A percentile compares a stretch with the other conserved stretches of the same genome.
Conservation (phyloP, 2,329 filamentous ascomycete species). For the Talaromyces marneffei region DNA sequence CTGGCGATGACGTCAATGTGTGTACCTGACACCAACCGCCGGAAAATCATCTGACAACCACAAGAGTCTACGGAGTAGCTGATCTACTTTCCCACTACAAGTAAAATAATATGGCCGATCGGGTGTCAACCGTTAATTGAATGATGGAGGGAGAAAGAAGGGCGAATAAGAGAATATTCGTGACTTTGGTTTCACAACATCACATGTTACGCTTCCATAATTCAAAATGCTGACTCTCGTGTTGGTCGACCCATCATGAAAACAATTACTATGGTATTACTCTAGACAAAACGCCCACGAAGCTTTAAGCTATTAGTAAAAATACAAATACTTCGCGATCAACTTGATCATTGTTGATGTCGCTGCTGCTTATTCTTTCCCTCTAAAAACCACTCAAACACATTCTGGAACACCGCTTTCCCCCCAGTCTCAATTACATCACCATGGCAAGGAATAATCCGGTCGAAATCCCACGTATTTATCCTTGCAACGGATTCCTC, state of each 20-base stretch:
- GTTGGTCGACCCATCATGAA: not conserved
- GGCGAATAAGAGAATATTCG: not conserved
- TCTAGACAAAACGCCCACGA: not conserved
- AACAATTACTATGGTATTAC: not conserved
- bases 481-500: conserved; percentile 65
- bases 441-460: conserved; percentile 86
- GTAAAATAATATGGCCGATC: not conserved
- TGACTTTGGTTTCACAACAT: not conserved
- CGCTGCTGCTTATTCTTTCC: conserved; percentile 16
- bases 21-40: not conserved
- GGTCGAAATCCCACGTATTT: conserved; percentile 74
- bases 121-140: not conserved
- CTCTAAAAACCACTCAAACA: conserved; percentile 77
- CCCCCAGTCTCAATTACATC: conserved; percentile 72
- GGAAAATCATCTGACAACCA: not conserved
- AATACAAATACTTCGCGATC: not conserved
- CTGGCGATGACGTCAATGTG: not conserved
- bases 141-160: not conserved
- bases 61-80: not conserved
- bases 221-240: not conserved
- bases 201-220: not conserved
- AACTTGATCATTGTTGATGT: not conserved
- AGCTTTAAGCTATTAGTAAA: not conserved
- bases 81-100: not conserved
- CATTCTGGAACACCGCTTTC: conserved; percentile 69